A percentile compares a stretch with the other conserved stretches of the same genome.
phyloP scores from a whole-genome alignment of 306 rosid species.

The Citrullus amarus region DNA sequence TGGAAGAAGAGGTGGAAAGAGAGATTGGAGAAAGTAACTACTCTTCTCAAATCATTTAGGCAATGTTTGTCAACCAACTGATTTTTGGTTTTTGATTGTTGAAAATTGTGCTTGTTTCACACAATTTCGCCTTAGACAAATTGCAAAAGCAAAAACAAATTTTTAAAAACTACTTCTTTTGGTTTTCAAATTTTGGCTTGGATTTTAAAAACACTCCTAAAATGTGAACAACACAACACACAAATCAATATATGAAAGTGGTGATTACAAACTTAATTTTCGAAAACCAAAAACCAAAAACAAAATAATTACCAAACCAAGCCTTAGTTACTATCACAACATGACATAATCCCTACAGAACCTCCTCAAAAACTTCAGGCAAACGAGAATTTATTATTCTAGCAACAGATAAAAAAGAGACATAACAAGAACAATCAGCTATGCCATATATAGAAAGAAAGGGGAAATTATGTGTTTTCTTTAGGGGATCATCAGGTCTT shows the following conservation, averaged over 20 bases:
- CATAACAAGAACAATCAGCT: not conserved
- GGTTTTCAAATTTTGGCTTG: too few relatives aligned
- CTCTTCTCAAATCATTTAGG: not conserved
- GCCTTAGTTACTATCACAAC: not conserved
- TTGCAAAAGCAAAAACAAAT: too few relatives aligned
- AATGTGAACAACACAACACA: too few relatives aligned
- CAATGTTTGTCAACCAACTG: not conserved
- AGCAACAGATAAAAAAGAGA: not conserved
- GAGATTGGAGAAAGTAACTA: not conserved
- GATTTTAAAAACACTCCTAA: too few relatives aligned
- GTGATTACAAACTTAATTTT: too few relatives aligned
- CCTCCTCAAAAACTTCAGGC: not conserved
- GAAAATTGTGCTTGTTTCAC: not conserved
- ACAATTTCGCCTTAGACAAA: too few relatives aligned
- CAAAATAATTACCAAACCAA: not conserved
- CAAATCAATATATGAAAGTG: too few relatives aligned
- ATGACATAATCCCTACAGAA: not conserved
- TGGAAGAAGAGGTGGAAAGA: not conserved
- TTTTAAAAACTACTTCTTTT: too few relatives aligned
- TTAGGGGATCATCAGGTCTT: conserved; percentile 14
- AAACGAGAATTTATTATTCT: not conserved
- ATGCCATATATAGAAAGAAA: not conserved
- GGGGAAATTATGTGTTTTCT: not conserved
- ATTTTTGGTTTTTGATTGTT: not conserved
- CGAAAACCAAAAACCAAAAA: not conserved